A percentile compares a stretch with the other conserved stretches of the same genome.
Conservation (phyloP, 169 alveolate genomes). For the Eimeria brunetti region DNA sequence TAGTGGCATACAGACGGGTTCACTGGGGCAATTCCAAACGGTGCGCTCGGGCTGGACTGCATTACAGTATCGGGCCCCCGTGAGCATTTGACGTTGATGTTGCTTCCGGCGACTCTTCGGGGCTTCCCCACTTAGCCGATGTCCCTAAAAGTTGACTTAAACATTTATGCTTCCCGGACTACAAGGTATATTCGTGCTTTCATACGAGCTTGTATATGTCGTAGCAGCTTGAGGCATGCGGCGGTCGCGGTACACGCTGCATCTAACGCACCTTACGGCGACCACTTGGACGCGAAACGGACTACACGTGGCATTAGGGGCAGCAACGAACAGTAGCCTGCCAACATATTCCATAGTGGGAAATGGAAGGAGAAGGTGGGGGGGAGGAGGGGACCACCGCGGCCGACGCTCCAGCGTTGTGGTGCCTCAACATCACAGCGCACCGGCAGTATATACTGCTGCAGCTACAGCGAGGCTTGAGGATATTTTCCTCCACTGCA, state of each 20-base stretch:
- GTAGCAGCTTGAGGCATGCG: too few relatives aligned
- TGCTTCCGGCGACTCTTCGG: background rate
- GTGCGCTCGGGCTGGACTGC: background rate
- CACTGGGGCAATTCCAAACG: background rate
- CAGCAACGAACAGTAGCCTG: too few relatives aligned
- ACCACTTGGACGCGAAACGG: background rate
- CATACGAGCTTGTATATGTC: too few relatives aligned
- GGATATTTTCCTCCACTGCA: background rate
- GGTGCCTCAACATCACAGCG: constrained; percentile 28
- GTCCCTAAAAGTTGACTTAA: background rate
- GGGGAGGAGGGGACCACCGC: background rate
- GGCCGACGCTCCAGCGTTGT: background rate
- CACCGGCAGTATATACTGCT: constrained; percentile 38
- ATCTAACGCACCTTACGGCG: too few relatives aligned
- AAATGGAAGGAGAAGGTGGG: background rate
- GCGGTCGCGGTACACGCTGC: background rate
- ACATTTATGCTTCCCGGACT: background rate
- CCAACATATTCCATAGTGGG: background rate
- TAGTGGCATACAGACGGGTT: background rate
- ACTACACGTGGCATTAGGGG: too few relatives aligned
- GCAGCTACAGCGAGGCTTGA: constrained; percentile 51
- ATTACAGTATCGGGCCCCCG: background rate
- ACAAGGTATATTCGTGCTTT: background rate
- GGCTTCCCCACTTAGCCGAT: background rate
- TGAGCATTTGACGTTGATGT: background rate